Percentiles rank a stretch among this genome's conserved stretches.
Evolutionary conservation across 306 rosid species (phyloP).

Genomic region (Begonia peltatifolia): DNA sequence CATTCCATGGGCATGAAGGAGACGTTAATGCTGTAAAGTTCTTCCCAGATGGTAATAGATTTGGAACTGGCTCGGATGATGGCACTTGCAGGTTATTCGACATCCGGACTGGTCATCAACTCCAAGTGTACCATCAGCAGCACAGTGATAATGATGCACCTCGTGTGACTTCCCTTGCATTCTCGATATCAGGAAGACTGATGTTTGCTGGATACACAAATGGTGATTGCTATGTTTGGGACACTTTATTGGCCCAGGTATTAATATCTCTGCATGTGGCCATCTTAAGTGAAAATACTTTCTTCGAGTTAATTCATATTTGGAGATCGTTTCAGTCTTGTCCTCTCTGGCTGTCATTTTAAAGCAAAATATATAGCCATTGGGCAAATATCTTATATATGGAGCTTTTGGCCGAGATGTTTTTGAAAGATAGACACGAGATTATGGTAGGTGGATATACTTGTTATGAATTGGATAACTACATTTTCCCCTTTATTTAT

Average conservation of each 20-base stretch:
- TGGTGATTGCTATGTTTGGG: constrained; percentile 86
- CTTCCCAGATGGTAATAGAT: constrained; percentile 93
- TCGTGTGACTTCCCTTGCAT: constrained; percentile 71
- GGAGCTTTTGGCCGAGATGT: no score
- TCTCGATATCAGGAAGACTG: constrained; percentile 94
- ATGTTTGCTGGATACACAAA: constrained; percentile 84
- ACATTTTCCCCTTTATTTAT: not conserved
- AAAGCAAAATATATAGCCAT: no score
- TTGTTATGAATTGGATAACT: not conserved
- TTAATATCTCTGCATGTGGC: no score
- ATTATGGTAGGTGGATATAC: not conserved
- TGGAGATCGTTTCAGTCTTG: no score
- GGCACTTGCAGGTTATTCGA: constrained; percentile 94
- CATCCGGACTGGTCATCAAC: constrained; percentile 92
- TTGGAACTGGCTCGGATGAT: constrained; percentile 95
- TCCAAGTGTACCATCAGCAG: constrained; percentile 61
- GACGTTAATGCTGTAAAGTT: constrained; percentile 87
- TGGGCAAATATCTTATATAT: no score
- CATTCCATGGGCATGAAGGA: constrained; percentile 79
- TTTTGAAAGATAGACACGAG: no score
- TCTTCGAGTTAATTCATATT: no score
- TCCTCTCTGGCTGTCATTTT: no score
- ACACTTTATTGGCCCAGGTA: constrained; percentile 88
- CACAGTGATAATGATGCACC: constrained; percentile 40
- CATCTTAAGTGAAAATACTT: no score